Percentiles rank a stretch among this genome's conserved stretches.
Conservation (phyloP, 768 basidiomycete genomes). For the Collybia mongolica region DNA sequence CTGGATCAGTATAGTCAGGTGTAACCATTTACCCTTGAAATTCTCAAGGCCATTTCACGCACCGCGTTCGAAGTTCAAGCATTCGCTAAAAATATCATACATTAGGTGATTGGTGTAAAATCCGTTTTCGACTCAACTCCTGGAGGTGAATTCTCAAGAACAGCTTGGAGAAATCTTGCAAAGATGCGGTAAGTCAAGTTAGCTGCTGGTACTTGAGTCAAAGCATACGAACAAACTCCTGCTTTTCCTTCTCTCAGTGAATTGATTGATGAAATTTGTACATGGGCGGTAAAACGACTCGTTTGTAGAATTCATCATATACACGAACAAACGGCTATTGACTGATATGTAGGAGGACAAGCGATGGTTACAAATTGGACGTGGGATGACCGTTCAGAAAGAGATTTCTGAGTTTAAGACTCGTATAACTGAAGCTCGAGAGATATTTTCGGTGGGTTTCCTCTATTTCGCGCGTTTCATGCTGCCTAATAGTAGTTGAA, state of each 20-base stretch:
- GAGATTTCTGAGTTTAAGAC: constrained; percentile 7
- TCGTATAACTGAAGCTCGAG: constrained; percentile 5
- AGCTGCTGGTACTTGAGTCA: no score
- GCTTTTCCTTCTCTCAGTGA: constrained; percentile 2
- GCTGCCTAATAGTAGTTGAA: background rate
- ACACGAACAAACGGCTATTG: background rate
- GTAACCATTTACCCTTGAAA: background rate
- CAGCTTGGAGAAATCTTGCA: constrained; percentile 10
- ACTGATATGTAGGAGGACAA: background rate
- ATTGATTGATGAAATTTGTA: constrained; percentile 6
- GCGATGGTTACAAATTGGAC: background rate
- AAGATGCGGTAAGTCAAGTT: constrained; percentile 9
- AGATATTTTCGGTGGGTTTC: constrained; percentile 4
- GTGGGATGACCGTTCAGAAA: background rate
- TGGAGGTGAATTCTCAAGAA: constrained; percentile 6
- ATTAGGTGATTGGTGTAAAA: constrained; percentile 9
- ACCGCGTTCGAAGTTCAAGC: constrained; percentile 5
- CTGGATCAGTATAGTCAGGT: background rate
- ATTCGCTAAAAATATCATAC: constrained; percentile 11
- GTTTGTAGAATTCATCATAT: background rate
- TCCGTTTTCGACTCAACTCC: constrained; percentile 2
- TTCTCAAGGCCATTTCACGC: constrained; percentile 2
- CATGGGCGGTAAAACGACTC: constrained; percentile 3
- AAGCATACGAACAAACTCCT: no score
- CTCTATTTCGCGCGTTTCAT: background rate